Conservation (phyloP, 441 rosid species). For the Gossypium trilobum region DNA sequence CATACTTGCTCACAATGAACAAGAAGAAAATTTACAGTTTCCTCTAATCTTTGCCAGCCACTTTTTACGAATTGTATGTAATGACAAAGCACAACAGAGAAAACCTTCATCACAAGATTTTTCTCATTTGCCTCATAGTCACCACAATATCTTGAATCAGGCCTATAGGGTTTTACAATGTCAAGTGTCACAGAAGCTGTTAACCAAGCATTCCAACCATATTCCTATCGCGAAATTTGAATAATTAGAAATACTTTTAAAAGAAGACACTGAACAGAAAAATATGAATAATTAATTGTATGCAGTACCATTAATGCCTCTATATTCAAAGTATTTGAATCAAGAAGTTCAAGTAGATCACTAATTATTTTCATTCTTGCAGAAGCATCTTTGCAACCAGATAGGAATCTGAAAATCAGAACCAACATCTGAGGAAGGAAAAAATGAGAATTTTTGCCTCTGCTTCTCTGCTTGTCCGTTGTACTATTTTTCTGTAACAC, state of each 20-base stretch:
- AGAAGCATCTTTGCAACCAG: conserved; percentile 51
- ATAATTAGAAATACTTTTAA: conserved; percentile 22
- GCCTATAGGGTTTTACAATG: conserved; percentile 50
- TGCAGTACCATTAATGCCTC: conserved; percentile 82
- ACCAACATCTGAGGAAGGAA: conserved; percentile 76
- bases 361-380: conserved; percentile 66
- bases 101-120: conserved; percentile 60
- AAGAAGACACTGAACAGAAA: conserved; percentile 1
- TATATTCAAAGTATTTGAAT: conserved; percentile 80
- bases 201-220: conserved; percentile 95
- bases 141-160: conserved; percentile 33
- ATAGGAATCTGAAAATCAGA: conserved; percentile 71
- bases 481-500: conserved; percentile 75
- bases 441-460: conserved; percentile 63
- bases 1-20: conserved; percentile 67
- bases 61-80: conserved; percentile 76
- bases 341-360: conserved; percentile 81
- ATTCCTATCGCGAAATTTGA: conserved; percentile 45
- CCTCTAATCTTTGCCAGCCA: conserved; percentile 97
- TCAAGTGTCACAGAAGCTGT: conserved; percentile 63
- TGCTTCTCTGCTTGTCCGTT: conserved; percentile 57
- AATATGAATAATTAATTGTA: conserved; percentile 10
- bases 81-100: conserved; percentile 80
- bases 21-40: conserved; percentile 75
- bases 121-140: conserved; percentile 54